Evolutionary conservation across 2,329 filamentous ascomycete species (phyloP).

Genomic region (Diaporthe sp.): DNA sequence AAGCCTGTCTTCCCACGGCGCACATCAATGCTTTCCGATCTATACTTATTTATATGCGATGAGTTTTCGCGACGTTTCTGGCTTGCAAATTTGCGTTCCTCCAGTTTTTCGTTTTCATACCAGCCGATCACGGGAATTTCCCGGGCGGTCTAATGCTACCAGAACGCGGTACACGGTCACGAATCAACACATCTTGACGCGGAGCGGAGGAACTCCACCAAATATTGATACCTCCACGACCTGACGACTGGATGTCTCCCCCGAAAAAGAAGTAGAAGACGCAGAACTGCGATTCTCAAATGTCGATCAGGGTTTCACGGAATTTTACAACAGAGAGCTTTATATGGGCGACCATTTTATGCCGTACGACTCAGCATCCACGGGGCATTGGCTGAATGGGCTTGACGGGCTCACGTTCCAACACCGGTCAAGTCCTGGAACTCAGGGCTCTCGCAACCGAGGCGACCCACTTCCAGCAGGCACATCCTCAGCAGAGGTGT

Average conservation of each 20-base stretch:
- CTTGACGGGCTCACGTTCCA: slow-evolving; percentile 42
- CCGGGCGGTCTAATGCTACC: slow-evolving; percentile 36
- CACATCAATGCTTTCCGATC: slow-evolving; percentile 34
- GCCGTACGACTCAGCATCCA: slow-evolving; percentile 42
- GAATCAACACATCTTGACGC: slow-evolving; percentile 35
- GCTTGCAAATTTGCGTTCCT: slow-evolving; percentile 24
- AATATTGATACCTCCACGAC: slow-evolving; percentile 38
- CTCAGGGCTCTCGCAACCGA: slow-evolving; percentile 38
- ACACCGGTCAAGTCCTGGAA: slow-evolving; percentile 27
- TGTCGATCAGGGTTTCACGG: slow-evolving; percentile 37
- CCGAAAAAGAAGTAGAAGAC: slow-evolving; percentile 17
- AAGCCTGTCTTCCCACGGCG: slow-evolving; percentile 35
- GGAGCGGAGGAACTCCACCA: slow-evolving; percentile 26
- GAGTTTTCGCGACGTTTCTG: slow-evolving; percentile 25
- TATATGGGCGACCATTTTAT: slow-evolving; percentile 44
- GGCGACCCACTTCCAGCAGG: slow-evolving; percentile 37
- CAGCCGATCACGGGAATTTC: background rate
- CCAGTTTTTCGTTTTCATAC: slow-evolving; percentile 34
- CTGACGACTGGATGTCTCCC: slow-evolving; percentile 39
- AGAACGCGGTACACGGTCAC: slow-evolving; percentile 38
- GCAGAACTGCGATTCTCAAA: slow-evolving; percentile 30
- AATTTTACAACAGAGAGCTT: slow-evolving; percentile 40
- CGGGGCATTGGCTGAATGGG: slow-evolving; percentile 42
- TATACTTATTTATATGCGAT: slow-evolving; percentile 31
- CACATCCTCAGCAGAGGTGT: slow-evolving; percentile 38